Evolutionary conservation across 306 rosid genomes (phyloP).

Genomic region (Dicorynia guianensis): DNA sequence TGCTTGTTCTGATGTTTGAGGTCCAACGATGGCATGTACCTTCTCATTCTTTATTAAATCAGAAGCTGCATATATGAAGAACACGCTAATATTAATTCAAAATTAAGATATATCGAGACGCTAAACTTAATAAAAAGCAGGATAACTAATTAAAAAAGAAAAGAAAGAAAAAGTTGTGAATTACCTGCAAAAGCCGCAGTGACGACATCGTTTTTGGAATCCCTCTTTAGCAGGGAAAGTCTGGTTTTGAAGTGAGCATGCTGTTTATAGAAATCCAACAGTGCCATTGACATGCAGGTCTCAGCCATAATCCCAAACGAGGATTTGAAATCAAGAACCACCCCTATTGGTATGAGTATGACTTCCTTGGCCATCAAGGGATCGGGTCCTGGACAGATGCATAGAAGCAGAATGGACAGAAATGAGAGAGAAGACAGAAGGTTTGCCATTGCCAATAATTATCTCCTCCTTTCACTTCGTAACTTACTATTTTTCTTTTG

Average conservation of each 20-base stretch:
- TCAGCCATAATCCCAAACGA: slow-evolving; percentile 31
- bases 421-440: neutral
- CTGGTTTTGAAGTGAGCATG: slow-evolving; percentile 35
- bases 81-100: neutral
- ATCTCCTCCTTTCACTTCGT: too few species aligned
- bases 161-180: too few species aligned
- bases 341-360: slow-evolving; percentile 33
- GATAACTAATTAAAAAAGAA: neutral
- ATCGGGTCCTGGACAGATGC: neutral
- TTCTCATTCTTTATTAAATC: slow-evolving; percentile 42
- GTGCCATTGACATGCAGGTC: slow-evolving; percentile 43
- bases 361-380: slow-evolving; percentile 23
- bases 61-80: slow-evolving; percentile 18
- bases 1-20: slow-evolving; percentile 49
- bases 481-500: too few species aligned
- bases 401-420: neutral
- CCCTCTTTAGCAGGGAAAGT: slow-evolving; percentile 4
- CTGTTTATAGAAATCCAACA: slow-evolving; percentile 35
- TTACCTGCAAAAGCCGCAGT: slow-evolving; percentile 43
- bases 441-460: neutral
- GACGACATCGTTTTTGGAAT: slow-evolving; percentile 38
- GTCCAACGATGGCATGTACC: slow-evolving; percentile 51
- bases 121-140: neutral
- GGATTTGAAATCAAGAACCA: slow-evolving; percentile 43
- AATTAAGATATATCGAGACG: neutral